These are phyloP conservation scores for Cochliopodium minus DNA, from an alignment of 208 protist genomes.

Conservation along the genomic window DNA sequence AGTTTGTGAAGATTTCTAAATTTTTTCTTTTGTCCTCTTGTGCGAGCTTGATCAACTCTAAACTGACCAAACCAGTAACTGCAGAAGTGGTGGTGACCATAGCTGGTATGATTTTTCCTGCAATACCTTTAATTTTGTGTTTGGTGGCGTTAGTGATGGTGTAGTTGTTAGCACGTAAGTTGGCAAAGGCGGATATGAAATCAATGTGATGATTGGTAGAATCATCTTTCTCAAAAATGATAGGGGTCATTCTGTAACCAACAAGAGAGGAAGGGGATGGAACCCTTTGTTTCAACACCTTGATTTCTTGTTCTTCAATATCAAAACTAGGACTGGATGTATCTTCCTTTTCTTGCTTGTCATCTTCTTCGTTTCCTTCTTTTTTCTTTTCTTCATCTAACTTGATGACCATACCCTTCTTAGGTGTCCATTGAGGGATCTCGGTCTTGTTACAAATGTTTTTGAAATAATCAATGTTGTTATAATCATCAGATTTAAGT, in stretches of 20 bases:
- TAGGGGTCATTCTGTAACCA: constrained; percentile 3
- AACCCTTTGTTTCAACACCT: no score
- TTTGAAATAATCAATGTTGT: background rate
- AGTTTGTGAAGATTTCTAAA: constrained; percentile 62
- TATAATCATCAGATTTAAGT: constrained; percentile 18
- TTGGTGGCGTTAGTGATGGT: constrained; percentile 57
- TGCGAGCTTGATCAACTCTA: constrained; percentile 91
- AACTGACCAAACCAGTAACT: constrained; percentile 83
- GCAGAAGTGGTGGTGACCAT: constrained; percentile 98
- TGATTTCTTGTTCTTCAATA: no score
- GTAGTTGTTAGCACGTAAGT: constrained; percentile 72
- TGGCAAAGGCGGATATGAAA: constrained; percentile 69
- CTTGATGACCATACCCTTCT: background rate
- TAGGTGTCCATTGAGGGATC: constrained; percentile 12
- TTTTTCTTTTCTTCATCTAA: background rate
- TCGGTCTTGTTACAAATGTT: background rate
- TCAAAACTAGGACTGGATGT: no score
- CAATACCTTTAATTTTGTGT: constrained; percentile 59
- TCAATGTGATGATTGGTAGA: constrained; percentile 68
- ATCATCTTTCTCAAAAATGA: constrained; percentile 82
- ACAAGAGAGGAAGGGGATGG: background rate
- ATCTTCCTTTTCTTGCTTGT: background rate
- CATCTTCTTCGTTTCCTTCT: background rate
- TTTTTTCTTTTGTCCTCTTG: constrained; percentile 18
- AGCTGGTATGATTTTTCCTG: constrained; percentile 94